These are phyloP conservation scores for Jamesozyma rosinii DNA, from an alignment of 805 yeast species.

Conservation along the genomic window DNA sequence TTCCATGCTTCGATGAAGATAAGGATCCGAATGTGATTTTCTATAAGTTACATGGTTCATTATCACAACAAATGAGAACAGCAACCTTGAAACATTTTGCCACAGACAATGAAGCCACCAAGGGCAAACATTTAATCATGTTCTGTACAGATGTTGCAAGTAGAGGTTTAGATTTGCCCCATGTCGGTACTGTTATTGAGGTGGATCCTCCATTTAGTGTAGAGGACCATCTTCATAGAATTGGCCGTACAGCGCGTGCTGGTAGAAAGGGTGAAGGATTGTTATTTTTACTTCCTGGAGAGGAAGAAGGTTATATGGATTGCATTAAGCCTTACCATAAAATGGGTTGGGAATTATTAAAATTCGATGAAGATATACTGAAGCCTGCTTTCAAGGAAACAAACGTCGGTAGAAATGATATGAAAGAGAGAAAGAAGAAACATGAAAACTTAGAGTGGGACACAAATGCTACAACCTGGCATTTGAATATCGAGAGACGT, in stretches of 20 bases:
- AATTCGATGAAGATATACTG: constrained; percentile 39
- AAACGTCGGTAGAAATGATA: constrained; percentile 30
- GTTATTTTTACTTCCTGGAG: constrained; percentile 77
- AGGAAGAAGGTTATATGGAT: constrained; percentile 74
- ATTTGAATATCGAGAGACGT: constrained; percentile 82
- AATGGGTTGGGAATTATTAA: constrained; percentile 40
- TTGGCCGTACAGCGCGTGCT: constrained; percentile 98
- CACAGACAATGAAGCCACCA: constrained; percentile 33
- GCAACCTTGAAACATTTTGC: constrained; percentile 59
- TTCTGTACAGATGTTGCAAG: constrained; percentile 97
- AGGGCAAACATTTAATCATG: constrained; percentile 51
- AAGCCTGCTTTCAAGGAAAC: constrained; percentile 30
- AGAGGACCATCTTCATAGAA: constrained; percentile 92
- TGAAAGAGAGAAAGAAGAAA: constrained; percentile 27
- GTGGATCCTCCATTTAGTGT: constrained; percentile 90
- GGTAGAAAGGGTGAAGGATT: constrained; percentile 75
- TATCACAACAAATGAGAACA: constrained; percentile 76
- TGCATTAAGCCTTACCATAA: constrained; percentile 51
- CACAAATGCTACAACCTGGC: constrained; percentile 93
- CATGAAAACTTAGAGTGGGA: constrained; percentile 57
- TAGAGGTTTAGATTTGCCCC: constrained; percentile 88
- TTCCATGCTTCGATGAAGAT: constrained; percentile 30
- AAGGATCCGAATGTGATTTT: constrained; percentile 37
- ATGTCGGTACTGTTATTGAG: constrained; percentile 78
- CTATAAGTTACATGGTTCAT: constrained; percentile 81